Evolutionary conservation across 352 stramenopile genomes (phyloP).

Genomic region (Pythium vanterpoolii): DNA sequence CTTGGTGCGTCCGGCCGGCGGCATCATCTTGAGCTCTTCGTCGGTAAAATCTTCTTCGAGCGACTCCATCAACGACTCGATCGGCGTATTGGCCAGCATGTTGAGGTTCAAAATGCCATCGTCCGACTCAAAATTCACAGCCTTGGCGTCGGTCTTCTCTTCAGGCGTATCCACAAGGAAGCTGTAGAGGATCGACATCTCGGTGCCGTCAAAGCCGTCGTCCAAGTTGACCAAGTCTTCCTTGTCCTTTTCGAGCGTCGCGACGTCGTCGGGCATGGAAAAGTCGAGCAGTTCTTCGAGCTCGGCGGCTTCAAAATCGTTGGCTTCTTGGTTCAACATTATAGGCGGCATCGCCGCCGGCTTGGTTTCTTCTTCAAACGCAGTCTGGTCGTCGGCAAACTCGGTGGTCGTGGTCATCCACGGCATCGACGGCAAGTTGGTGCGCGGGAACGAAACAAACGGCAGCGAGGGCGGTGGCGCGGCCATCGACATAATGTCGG

Average conservation of each 20-base stretch:
- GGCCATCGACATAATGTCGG: slow-evolving; percentile 57
- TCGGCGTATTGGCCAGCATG: slow-evolving; percentile 55
- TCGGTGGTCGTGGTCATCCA: slow-evolving; percentile 35
- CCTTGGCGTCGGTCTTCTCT: slow-evolving; percentile 54
- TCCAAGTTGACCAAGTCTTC: slow-evolving; percentile 72
- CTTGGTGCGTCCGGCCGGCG: slow-evolving; percentile 15
- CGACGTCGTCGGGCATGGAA: slow-evolving; percentile 59
- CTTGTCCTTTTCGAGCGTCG: slow-evolving; percentile 63
- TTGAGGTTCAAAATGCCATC: slow-evolving; percentile 80
- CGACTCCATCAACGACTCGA: slow-evolving; percentile 72
- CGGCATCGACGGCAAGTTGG: slow-evolving; percentile 56
- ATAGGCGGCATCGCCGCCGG: slow-evolving; percentile 6
- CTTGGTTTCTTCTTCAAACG: slow-evolving; percentile 40
- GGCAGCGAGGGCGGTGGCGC: slow-evolving; percentile 53
- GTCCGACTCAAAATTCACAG: slow-evolving; percentile 41
- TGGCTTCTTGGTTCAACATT: slow-evolving; percentile 23
- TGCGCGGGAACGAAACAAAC: slow-evolving; percentile 60
- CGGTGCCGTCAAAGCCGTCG: slow-evolving; percentile 78
- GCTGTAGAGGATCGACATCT: slow-evolving; percentile 87
- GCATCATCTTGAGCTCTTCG: slow-evolving; percentile 65
- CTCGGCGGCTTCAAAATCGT: slow-evolving; percentile 61
- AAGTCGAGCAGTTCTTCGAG: slow-evolving; percentile 76
- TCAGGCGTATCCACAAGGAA: slow-evolving; percentile 77
- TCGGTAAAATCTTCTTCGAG: slow-evolving; percentile 69
- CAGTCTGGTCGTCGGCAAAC: slow-evolving; percentile 39